Evolutionary conservation across 768 basidiomycete genomes (phyloP), one percentile per base, ranked within the genome.

Genomic region (Zangia roseola): DNA sequence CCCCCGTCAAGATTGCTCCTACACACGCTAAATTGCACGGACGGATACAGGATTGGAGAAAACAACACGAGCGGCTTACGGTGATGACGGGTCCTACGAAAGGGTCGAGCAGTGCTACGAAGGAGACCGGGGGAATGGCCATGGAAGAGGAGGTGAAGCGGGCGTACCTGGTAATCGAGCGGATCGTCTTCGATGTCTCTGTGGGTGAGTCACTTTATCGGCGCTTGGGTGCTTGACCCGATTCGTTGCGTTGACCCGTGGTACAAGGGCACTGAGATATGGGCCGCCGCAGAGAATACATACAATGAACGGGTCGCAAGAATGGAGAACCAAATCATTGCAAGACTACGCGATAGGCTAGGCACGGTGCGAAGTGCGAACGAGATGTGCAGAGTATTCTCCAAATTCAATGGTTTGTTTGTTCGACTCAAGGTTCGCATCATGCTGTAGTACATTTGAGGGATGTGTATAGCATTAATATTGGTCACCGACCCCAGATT

Each of bases 381-480:
- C 66, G 97, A 98, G 72, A 99, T 98, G 97, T 98, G 98, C 72
- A 80, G 95, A 43, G 95, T 98, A 38, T 98, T 99, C 70, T 94
- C 92, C 16, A 95, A 95, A 70, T 98, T 97, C 76, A 98, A 99
- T 65, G 91, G 94, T 0, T 71, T 98, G 30, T 97, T 98, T 63
- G 94, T 98, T 30, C 77, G 95, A 51, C 94, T 93, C 9, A 97
- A 97, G 83, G 93, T 93, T 37, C 28, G 74, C n/a, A n/a, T n/a
- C n/a, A n/a, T n/a, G n/a, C n/a, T 19, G n/a, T 37, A n/a, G 5
- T 44, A 10, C 8, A 20, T 19, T 26, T 12, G 26, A n/a, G 4
- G n/a, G n/a, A n/a, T n/a, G 35, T 5, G 10, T 13, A 24, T 30
- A 23, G 14, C 36, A n/a, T n/a, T n/a, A n/a, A n/a, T n/a, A 28